Evolutionary conservation across 2,329 filamentous ascomycete genomes (phyloP).

Genomic region (Paraphaeosphaeria sporulosa): DNA sequence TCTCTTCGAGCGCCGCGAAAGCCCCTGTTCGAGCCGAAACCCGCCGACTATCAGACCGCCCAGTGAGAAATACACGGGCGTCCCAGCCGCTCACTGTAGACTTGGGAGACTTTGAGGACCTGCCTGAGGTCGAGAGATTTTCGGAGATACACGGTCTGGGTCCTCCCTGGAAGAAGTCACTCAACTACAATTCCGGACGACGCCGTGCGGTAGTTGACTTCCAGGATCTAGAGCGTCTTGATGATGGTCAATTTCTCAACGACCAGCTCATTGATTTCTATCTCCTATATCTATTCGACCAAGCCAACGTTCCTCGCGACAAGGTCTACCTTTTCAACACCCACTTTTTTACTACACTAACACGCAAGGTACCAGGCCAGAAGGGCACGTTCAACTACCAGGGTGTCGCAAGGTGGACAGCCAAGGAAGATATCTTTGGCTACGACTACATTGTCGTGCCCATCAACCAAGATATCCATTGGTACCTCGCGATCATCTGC

Average conservation of each 20-base stretch:
- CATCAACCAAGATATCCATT: slow-evolving; percentile 84
- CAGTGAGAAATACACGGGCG: slow-evolving; percentile 13
- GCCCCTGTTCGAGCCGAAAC: not conserved
- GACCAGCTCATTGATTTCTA: slow-evolving; percentile 94
- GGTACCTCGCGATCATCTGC: slow-evolving; percentile 96
- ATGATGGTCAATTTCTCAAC: slow-evolving; percentile 87
- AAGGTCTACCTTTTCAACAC: slow-evolving; percentile 90
- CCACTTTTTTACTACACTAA: slow-evolving; percentile 86
- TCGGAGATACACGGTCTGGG: slow-evolving; percentile 38
- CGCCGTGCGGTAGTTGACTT: slow-evolving; percentile 72
- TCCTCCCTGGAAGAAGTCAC: slow-evolving; percentile 51
- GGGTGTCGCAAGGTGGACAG: slow-evolving; percentile 86
- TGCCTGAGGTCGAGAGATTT: slow-evolving; percentile 23
- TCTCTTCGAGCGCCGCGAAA: not conserved
- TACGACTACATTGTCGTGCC: slow-evolving; percentile 92
- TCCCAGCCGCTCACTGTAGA: not conserved
- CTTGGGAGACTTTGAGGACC: not conserved
- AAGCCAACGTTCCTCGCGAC: slow-evolving; percentile 54
- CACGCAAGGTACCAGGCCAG: slow-evolving; percentile 58
- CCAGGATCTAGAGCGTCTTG: slow-evolving; percentile 77
- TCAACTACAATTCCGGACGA: slow-evolving; percentile 69
- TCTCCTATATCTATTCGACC: slow-evolving; percentile 62
- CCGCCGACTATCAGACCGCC: not conserved
- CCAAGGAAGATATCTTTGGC: slow-evolving; percentile 80
- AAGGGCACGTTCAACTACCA: slow-evolving; percentile 76